These are phyloP conservation scores for Rheum nobile DNA, from an alignment of 148 eudicot genomes.

Conservation along the genomic window DNA sequence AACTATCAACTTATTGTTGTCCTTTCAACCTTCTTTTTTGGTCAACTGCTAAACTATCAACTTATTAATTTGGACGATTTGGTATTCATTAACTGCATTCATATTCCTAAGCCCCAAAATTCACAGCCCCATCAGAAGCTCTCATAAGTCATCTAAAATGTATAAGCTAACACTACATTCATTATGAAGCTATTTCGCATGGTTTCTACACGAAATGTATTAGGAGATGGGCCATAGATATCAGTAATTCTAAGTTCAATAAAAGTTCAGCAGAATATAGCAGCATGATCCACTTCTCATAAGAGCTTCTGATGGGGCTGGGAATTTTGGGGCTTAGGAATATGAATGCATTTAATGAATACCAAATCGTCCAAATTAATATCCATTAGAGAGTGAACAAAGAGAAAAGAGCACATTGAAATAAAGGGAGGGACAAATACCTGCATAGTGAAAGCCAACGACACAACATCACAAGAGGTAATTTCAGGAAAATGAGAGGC, in stretches of 20 bases:
- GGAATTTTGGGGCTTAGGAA: background rate
- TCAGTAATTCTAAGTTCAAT: background rate
- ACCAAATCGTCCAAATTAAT: too few species aligned
- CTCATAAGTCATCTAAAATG: background rate
- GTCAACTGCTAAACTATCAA: background rate
- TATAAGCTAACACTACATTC: background rate
- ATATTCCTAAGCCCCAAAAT: too few species aligned
- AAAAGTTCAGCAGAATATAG: background rate
- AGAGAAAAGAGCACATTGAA: too few species aligned
- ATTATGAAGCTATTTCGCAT: background rate
- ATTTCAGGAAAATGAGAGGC: too few species aligned
- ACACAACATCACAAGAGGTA: too few species aligned
- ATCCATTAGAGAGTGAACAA: too few species aligned
- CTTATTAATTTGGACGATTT: too few species aligned
- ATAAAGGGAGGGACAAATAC: too few species aligned
- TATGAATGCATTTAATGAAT: background rate
- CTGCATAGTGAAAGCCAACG: too few species aligned
- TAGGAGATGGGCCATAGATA: background rate
- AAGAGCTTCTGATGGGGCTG: background rate
- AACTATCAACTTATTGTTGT: background rate
- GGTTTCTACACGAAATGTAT: background rate
- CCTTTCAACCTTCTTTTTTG: background rate
- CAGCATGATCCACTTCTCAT: conserved; percentile 1
- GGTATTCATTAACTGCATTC: too few species aligned
- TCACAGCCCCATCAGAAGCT: too few species aligned